Percentiles rank a stretch among this genome's conserved stretches.
phyloP scores from a whole-genome alignment of 495 filamentous ascomycete species.

The Rusavskia elegans region DNA sequence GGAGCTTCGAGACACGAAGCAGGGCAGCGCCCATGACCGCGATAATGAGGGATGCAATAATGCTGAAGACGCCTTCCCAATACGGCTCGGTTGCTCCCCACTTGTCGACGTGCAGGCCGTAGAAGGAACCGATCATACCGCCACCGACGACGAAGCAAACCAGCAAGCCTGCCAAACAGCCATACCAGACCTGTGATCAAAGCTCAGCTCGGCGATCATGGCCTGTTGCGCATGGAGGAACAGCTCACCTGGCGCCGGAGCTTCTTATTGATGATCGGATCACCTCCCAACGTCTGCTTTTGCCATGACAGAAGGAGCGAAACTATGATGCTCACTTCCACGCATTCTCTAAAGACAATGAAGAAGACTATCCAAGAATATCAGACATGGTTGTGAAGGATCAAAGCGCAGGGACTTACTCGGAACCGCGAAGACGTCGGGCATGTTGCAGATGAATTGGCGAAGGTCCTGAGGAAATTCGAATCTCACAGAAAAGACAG shows the following conservation, averaged over 20 bases:
- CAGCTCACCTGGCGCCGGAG: slow-evolving; percentile 50
- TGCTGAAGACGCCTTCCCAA: slow-evolving; percentile 62
- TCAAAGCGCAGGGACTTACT: slow-evolving; percentile 11
- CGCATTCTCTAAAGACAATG: slow-evolving; percentile 68
- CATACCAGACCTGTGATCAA: slow-evolving; percentile 49
- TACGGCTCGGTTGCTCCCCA: slow-evolving; percentile 54
- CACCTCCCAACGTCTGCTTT: slow-evolving; percentile 55
- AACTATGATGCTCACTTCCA: slow-evolving; percentile 69
- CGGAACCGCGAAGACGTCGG: slow-evolving; percentile 26
- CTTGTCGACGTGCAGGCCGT: slow-evolving; percentile 46
- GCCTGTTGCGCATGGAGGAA: not conserved
- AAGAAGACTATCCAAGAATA: slow-evolving; percentile 45
- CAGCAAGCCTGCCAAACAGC: slow-evolving; percentile 43
- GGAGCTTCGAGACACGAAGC: slow-evolving; percentile 67
- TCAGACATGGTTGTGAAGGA: not conserved
- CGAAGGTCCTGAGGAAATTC: too few relatives aligned
- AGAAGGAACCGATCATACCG: slow-evolving; percentile 68
- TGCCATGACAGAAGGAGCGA: slow-evolving; percentile 70
- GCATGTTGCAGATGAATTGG: slow-evolving; percentile 12
- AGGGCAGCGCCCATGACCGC: slow-evolving; percentile 63
- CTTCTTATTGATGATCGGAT: slow-evolving; percentile 43
- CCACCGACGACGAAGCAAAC: slow-evolving; percentile 53
- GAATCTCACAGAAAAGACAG: too few relatives aligned
- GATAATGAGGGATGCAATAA: slow-evolving; percentile 62
- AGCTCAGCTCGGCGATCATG: not conserved